Percentiles rank a stretch among this genome's conserved stretches.
Evolutionary conservation across 148 eudicot genomes (phyloP).

Genomic region (Spergularia marina): DNA sequence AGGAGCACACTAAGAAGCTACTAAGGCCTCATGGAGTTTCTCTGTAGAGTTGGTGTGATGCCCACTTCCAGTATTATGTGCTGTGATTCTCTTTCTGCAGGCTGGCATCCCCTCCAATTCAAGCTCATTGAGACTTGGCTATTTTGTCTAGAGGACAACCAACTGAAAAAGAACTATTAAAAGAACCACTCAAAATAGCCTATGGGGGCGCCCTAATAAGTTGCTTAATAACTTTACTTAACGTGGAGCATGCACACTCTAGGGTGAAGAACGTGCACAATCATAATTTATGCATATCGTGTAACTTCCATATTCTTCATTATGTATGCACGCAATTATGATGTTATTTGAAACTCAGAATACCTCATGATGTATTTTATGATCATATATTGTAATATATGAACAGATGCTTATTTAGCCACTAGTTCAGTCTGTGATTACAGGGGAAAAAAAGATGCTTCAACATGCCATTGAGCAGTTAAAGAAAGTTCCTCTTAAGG

Average conservation of each 20-base stretch:
- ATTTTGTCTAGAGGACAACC: background rate
- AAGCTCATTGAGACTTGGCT: background rate
- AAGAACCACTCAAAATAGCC: background rate
- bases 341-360: background rate
- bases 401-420: slow-evolving; percentile 17
- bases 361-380: background rate
- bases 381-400: background rate
- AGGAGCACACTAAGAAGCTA: too few relatives aligned
- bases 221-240: background rate
- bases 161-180: background rate
- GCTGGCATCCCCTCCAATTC: background rate
- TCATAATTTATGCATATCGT: background rate
- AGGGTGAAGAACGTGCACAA: background rate
- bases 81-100: background rate
- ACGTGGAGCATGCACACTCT: background rate
- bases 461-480: slow-evolving; percentile 79
- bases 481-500: slow-evolving; percentile 83
- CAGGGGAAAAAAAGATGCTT: slow-evolving; percentile 80
- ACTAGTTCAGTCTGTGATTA: slow-evolving; percentile 69
- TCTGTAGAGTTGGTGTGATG: background rate
- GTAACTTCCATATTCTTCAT: background rate
- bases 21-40: background rate
- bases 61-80: background rate
- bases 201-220: background rate
- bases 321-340: background rate